Base-by-base conservation (phyloP, 768 basidiomycete species). In the Kwoniella heveanensis region DNA sequence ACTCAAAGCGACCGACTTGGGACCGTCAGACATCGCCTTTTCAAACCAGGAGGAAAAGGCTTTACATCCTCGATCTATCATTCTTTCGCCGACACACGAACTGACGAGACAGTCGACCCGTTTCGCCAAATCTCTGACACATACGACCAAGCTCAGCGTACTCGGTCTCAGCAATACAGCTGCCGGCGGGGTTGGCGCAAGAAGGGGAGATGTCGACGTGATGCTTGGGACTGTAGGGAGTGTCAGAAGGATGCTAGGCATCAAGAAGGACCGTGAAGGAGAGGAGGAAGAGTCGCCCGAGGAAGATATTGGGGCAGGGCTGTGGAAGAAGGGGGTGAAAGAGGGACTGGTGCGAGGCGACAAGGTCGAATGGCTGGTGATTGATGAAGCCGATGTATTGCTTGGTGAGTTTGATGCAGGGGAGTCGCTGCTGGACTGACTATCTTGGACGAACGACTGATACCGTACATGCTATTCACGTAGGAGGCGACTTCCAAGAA, bases 351-450 rank as follows among this genome's bases (percentile, higher is more conserved):
- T 69, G 83, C 86, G 4, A 83, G 87, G 92, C 24, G 84, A 83
- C 55, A 84, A 86, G 53, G 82, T 94, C 1, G 91, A 95, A 71
- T 95, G 91, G 91, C 88, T 95, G 6, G 83, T 94, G 2, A 82
- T 95, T 1, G 93, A 96, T 65, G 92, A 96, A 74, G 92, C 93
- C 0, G 93, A 95, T 75, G 86, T 96, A 53, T 82, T 94, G 13
- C 88, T 95, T 57, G 91, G 92, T 90, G 67, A 54, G 85, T 79
- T 13, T n/a, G n/a, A n/a, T n/a, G n/a, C n/a, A n/a, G n/a, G n/a
- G n/a, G n/a, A n/a, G n/a, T n/a, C n/a, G n/a, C n/a, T n/a, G n/a
- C n/a, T n/a, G n/a, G n/a, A n/a, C n/a, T n/a, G n/a, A n/a, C n/a
- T n/a, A n/a, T n/a, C n/a, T n/a, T n/a, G n/a, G n/a, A n/a, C n/a